phyloP scores from a whole-genome alignment of 129 eudicot species.

The Artemisia annua region DNA sequence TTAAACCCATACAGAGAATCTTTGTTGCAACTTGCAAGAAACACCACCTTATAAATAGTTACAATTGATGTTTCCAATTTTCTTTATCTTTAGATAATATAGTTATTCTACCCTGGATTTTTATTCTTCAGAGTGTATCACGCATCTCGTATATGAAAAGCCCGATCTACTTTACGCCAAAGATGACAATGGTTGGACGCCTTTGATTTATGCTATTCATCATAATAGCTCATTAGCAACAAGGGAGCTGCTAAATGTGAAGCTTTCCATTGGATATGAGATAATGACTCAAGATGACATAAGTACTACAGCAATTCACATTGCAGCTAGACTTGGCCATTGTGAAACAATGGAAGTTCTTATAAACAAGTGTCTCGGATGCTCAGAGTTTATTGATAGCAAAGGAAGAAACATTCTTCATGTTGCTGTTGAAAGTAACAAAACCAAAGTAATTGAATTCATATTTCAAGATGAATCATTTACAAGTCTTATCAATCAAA shows the following conservation, averaged over 20 bases:
- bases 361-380: not conserved
- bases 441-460: not conserved
- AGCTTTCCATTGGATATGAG: not conserved
- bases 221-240: not conserved
- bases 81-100: too few species aligned
- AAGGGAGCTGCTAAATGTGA: not conserved
- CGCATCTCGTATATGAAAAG: not conserved
- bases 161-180: not conserved
- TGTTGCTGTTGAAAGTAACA: not conserved
- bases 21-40: too few species aligned
- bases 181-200: not conserved
- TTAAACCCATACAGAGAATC: too few species aligned
- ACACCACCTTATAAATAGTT: too few species aligned
- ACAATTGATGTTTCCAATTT: too few species aligned
- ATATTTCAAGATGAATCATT: not conserved
- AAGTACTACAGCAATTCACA: not conserved
- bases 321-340: not conserved
- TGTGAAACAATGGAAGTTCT: not conserved
- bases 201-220: not conserved
- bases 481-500: not conserved
- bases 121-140: not conserved
- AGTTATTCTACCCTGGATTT: not conserved
- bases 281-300: not conserved
- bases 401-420: not conserved
- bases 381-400: not conserved